Evolutionary conservation across 495 filamentous ascomycete genomes (phyloP), one percentile per base, ranked within the genome.

Genomic region (Alectoria sarmentosa): DNA sequence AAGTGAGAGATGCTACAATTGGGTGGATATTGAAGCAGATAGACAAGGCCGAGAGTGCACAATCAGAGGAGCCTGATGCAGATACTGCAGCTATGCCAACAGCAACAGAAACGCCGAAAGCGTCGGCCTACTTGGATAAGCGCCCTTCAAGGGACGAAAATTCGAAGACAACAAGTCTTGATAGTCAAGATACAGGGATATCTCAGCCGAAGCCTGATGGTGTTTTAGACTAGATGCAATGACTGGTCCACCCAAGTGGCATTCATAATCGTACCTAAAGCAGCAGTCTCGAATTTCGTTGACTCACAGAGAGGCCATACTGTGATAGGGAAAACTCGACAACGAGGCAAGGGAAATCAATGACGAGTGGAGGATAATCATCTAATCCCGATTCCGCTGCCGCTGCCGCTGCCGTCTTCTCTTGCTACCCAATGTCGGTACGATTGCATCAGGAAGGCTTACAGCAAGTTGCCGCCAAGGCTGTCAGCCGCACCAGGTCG

Each of bases 1-100:
- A 72, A 44, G 78, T 75, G 21, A 71, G 76, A 41, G 78, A 81
- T 73, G 72, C 72, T 23, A 79, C 73, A 5, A 75, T 80, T 64
- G 67, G 69, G 1, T 80, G 75, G 59, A 68, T 81, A 44, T 65
- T 81, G 26, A 72, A 72, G 48, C 61, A 77, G 46, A 77, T 81
- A 44, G 75, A 78, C 48, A 73, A 76, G 61, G 74, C 71, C 23
- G 78, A 80, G 57, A 60, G 64, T 30, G n/a, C 65, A 17, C 37
- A 57, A 4, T 21, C 7, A 19, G 63, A 37, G 66, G 65, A 9
- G 6, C 14, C 4, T 28, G 38, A 2, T n/a, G 26, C 6, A n/a
- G 15, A 41, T 14, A 19, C 3, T 17, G 26, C 38, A 19, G 6
- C 37, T 15, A 34, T 21, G 21, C 5, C 52, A 30, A 30, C 28